Conservation (phyloP, 768 basidiomycete genomes). For the Fibroporia radiculosa region DNA sequence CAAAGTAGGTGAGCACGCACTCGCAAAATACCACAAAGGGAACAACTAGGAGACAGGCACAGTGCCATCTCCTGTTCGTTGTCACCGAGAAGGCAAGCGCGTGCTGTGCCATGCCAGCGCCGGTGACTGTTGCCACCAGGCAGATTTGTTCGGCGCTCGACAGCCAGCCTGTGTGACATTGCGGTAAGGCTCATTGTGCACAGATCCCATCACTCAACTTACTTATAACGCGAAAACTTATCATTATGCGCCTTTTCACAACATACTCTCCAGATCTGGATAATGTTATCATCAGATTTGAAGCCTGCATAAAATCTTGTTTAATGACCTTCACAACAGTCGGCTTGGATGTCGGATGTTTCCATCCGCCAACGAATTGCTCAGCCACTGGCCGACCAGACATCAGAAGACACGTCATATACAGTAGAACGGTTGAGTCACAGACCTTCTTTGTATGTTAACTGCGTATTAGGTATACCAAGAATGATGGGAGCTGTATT, state of each 20-base stretch:
- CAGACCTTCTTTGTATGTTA: slow-evolving; percentile 9
- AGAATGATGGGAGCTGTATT: slow-evolving; percentile 11
- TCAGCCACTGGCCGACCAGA: slow-evolving; percentile 14
- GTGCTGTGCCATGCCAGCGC: slow-evolving; percentile 21
- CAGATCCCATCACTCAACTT: no score
- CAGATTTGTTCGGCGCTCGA: background rate
- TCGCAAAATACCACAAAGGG: slow-evolving; percentile 18
- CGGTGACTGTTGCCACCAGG: slow-evolving; percentile 14
- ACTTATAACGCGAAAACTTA: slow-evolving; percentile 17
- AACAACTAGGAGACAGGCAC: slow-evolving; percentile 12
- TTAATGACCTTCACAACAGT: slow-evolving; percentile 9
- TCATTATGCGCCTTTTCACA: slow-evolving; percentile 6
- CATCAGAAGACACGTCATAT: no score
- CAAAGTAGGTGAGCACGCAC: no score
- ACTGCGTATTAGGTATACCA: slow-evolving; percentile 4
- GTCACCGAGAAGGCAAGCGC: slow-evolving; percentile 19
- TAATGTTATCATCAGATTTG: background rate
- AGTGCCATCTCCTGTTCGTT: slow-evolving; percentile 6
- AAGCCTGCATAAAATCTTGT: background rate
- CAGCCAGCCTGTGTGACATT: slow-evolving; percentile 7
- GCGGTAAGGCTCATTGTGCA: no score
- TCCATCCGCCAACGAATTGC: slow-evolving; percentile 17
- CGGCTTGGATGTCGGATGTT: slow-evolving; percentile 13
- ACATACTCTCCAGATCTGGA: slow-evolving; percentile 20
- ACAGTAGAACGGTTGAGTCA: background rate